phyloP scores from a whole-genome alignment of 2,329 filamentous ascomycete species.

The Exophiala phaeomuriformis region DNA sequence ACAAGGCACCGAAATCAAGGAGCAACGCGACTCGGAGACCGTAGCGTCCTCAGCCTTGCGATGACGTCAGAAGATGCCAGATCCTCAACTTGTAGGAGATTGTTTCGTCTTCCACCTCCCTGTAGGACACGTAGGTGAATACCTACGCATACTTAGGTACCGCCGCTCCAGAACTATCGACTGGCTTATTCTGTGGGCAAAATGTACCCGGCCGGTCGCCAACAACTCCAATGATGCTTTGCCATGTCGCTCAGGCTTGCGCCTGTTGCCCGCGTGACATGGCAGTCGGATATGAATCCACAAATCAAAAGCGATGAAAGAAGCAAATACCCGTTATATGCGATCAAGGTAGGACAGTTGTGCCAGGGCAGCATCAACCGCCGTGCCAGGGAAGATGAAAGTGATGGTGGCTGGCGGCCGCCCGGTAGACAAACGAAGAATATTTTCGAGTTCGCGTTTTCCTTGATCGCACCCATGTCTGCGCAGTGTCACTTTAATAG shows the following conservation, averaged over 20 bases:
- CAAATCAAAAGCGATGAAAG: slow-evolving; percentile 1
- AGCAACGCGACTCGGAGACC: not conserved
- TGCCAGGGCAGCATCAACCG: not conserved
- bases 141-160: too few relatives aligned
- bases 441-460: not conserved
- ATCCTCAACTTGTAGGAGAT: not conserved
- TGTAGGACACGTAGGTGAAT: too few relatives aligned
- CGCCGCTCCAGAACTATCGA: too few relatives aligned
- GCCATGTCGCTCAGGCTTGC: slow-evolving; percentile 2
- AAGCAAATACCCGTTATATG: not conserved
- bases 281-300: not conserved
- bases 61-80: not conserved
- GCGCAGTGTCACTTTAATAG: not conserved
- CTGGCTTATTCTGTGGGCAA: too few relatives aligned
- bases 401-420: not conserved
- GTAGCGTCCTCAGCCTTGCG: not conserved
- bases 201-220: too few relatives aligned
- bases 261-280: not conserved
- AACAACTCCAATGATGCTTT: slow-evolving; percentile 7
- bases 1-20: not conserved
- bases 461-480: not conserved
- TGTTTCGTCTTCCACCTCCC: not conserved
- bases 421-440: not conserved
- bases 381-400: not conserved
- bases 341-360: slow-evolving; percentile 4